Conservation (phyloP, 139 green algal genomes). For the Spirogloea muscicola region DNA sequence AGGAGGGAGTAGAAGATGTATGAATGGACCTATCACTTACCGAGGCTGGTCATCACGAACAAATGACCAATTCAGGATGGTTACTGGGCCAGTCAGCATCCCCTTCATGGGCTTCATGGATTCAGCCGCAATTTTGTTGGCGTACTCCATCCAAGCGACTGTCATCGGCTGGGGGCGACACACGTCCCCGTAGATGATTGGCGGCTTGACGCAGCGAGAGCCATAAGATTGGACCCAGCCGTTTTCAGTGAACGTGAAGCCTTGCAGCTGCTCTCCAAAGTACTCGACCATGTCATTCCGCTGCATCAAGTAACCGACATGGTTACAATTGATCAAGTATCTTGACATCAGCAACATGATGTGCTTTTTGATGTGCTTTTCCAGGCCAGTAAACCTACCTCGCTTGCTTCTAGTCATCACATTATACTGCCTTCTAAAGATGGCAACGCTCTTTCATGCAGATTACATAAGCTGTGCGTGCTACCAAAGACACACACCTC, state of each 20-base stretch:
- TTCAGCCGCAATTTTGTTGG: conserved; percentile 62
- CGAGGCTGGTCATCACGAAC: conserved; percentile 75
- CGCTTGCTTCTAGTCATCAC: too few species aligned
- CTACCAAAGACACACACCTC: conserved; percentile 52
- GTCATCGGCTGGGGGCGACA: conserved; percentile 67
- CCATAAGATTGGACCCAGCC: conserved; percentile 67
- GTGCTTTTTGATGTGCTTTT: too few species aligned
- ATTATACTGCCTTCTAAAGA: background rate
- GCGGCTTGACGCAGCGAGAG: conserved; percentile 79
- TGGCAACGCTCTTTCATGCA: background rate
- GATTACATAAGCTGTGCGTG: background rate
- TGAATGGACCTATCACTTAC: too few species aligned
- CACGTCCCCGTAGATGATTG: conserved; percentile 76
- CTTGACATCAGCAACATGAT: too few species aligned
- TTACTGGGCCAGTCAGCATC: conserved; percentile 88
- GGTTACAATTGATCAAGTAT: too few species aligned
- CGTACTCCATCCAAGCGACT: conserved; percentile 67
- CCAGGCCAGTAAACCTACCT: too few species aligned
- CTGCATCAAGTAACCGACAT: conserved; percentile 10
- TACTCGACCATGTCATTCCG: conserved; percentile 71
- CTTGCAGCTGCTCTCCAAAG: conserved; percentile 79
- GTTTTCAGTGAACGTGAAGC: conserved; percentile 66
- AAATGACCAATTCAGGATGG: conserved; percentile 92
- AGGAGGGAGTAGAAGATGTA: too few species aligned
- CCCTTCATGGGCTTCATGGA: conserved; percentile 74